Conservation (phyloP, 2,329 filamentous ascomycete genomes). For the Alternaria solani region DNA sequence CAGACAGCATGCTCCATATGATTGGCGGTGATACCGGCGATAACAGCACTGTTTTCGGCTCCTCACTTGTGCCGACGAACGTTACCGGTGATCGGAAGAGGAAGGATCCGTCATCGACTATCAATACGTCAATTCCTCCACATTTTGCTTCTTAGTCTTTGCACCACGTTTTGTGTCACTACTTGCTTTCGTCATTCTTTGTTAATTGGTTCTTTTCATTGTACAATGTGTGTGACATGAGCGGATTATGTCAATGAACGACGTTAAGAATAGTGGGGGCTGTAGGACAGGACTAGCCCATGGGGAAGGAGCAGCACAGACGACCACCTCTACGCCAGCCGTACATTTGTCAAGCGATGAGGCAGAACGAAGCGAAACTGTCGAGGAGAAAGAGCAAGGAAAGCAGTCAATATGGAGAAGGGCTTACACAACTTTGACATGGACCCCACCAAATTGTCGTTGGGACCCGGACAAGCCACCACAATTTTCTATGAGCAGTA, state of each 20-base stretch:
- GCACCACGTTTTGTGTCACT: neutral
- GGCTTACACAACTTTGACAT: slow-evolving; percentile 55
- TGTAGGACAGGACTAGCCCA: neutral
- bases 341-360: neutral
- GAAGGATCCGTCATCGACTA: slow-evolving; percentile 22
- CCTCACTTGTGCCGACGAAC: slow-evolving; percentile 13
- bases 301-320: neutral
- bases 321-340: neutral
- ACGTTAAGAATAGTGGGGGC: slow-evolving; percentile 1
- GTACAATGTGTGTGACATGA: slow-evolving; percentile 3
- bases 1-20: neutral
- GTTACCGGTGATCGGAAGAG: slow-evolving; percentile 1
- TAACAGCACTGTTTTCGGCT: slow-evolving; percentile 21
- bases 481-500: slow-evolving; percentile 66
- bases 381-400: neutral
- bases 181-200: neutral
- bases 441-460: slow-evolving; percentile 71
- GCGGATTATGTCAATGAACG: slow-evolving; percentile 1
- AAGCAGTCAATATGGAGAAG: slow-evolving; percentile 28
- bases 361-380: neutral
- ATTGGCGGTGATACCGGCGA: slow-evolving; percentile 27
- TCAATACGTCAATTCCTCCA: neutral
- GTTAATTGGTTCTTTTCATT: slow-evolving; percentile 1
- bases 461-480: slow-evolving; percentile 73
- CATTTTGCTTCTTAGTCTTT: neutral